Evolutionary conservation across 495 filamentous ascomycete species (phyloP).

Genomic region (Talaromyces proteolyticus): DNA sequence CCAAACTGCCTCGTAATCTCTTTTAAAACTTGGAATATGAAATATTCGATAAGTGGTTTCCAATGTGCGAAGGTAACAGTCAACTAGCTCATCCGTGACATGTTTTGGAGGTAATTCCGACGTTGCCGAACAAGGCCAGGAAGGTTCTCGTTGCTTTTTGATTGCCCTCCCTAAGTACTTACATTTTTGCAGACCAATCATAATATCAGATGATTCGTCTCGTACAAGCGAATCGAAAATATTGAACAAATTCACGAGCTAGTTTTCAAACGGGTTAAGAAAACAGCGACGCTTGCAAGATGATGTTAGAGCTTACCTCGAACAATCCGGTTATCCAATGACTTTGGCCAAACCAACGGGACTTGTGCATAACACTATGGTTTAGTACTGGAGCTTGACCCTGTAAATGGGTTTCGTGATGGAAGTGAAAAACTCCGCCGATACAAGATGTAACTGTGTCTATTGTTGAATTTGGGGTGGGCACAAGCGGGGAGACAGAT

Average conservation of each 20-base stretch:
- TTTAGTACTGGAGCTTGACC: slow-evolving; percentile 20
- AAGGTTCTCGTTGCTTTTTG: slow-evolving; percentile 30
- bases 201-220: slow-evolving; percentile 29
- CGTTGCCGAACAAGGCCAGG: slow-evolving; percentile 31
- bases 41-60: slow-evolving; percentile 37
- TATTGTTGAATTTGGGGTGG: slow-evolving; percentile 19
- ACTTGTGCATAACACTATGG: slow-evolving; percentile 45
- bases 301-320: slow-evolving; percentile 25
- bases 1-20: slow-evolving; percentile 26
- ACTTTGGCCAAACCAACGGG: slow-evolving; percentile 48
- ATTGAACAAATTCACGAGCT: slow-evolving; percentile 35
- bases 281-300: neutral
- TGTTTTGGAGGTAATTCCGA: slow-evolving; percentile 35
- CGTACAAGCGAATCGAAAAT: slow-evolving; percentile 29
- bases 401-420: slow-evolving; percentile 13
- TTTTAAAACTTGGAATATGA: slow-evolving; percentile 18
- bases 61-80: slow-evolving; percentile 32
- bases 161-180: slow-evolving; percentile 41
- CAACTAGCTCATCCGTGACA: slow-evolving; percentile 31
- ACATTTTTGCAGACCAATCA: slow-evolving; percentile 30
- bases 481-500: too few species aligned
- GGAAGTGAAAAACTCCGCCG: slow-evolving; percentile 20
- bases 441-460: slow-evolving; percentile 17
- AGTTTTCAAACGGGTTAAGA: neutral
- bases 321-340: slow-evolving; percentile 43